Conservation (phyloP, 108 stramenopile genomes). For the Pseudonitzschia multistriata region DNA sequence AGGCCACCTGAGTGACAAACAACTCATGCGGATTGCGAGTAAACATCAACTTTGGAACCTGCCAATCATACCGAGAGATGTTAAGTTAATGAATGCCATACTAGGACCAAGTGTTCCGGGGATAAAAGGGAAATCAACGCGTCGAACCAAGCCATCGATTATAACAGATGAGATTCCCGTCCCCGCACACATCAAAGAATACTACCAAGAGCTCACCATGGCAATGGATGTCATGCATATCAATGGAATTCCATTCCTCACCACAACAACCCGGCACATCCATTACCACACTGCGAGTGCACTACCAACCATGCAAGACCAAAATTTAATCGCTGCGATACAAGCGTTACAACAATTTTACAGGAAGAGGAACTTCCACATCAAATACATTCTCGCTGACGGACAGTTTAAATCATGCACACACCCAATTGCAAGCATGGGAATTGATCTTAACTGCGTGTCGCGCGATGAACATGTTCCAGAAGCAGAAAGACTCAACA, state of each 20-base stretch:
- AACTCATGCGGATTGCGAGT: too few relatives aligned
- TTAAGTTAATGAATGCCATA: too few relatives aligned
- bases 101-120: too few relatives aligned
- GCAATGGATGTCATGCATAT: too few relatives aligned
- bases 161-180: conserved; percentile 3
- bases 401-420: background rate
- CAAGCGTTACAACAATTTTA: too few relatives aligned
- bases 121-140: conserved; percentile 40
- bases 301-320: background rate
- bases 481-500: conserved; percentile 26
- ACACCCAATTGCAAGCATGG: too few relatives aligned
- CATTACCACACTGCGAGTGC: conserved; percentile 33
- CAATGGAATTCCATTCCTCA: too few relatives aligned
- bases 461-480: conserved; percentile 31
- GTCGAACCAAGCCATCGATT: conserved; percentile 1
- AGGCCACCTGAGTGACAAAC: too few relatives aligned
- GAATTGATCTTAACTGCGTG: conserved; percentile 8
- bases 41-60: too few relatives aligned
- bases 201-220: conserved; percentile 26
- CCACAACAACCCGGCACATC: conserved; percentile 32
- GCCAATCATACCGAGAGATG: too few relatives aligned
- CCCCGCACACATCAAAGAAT: background rate
- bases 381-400: background rate
- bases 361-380: too few relatives aligned
- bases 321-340: background rate